Percentiles rank a stretch among this genome's conserved stretches.
Conservation (phyloP, 2,329 filamentous ascomycete genomes). For the Coleophoma eucalyptorum region DNA sequence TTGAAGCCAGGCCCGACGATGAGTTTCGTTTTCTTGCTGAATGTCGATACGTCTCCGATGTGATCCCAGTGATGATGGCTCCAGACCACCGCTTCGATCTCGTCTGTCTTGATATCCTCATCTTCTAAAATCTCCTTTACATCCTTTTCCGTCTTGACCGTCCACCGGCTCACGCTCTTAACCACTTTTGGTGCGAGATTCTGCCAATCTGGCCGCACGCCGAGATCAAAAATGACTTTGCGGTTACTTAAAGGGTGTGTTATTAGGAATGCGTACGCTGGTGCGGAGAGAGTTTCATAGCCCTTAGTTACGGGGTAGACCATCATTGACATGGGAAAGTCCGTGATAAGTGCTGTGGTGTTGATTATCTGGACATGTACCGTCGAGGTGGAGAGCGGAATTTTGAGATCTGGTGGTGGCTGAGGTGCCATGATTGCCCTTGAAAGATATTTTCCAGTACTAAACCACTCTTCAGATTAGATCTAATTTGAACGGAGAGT, state of each 20-base stretch:
- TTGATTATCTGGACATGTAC: slow-evolving; percentile 30
- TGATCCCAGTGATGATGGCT: slow-evolving; percentile 37
- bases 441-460: no score
- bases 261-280: slow-evolving; percentile 43
- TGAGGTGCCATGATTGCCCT: neutral
- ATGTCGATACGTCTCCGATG: slow-evolving; percentile 36
- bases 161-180: slow-evolving; percentile 28
- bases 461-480: no score
- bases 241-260: slow-evolving; percentile 31
- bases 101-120: slow-evolving; percentile 26
- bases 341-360: slow-evolving; percentile 21
- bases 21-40: slow-evolving; percentile 35
- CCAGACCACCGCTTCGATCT: slow-evolving; percentile 31
- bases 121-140: slow-evolving; percentile 36
- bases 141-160: slow-evolving; percentile 36
- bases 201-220: slow-evolving; percentile 37
- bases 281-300: slow-evolving; percentile 30
- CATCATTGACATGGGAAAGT: neutral
- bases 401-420: slow-evolving; percentile 18
- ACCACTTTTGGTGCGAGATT: slow-evolving; percentile 29
- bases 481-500: no score
- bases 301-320: slow-evolving; percentile 28
- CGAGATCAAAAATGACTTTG: slow-evolving; percentile 31
- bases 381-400: slow-evolving; percentile 23
- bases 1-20: slow-evolving; percentile 45